A percentile compares a stretch with the other conserved stretches of the same genome.
Evolutionary conservation across 345 rosid genomes (phyloP).

Genomic region (Cardamine chenopodiifolia): DNA sequence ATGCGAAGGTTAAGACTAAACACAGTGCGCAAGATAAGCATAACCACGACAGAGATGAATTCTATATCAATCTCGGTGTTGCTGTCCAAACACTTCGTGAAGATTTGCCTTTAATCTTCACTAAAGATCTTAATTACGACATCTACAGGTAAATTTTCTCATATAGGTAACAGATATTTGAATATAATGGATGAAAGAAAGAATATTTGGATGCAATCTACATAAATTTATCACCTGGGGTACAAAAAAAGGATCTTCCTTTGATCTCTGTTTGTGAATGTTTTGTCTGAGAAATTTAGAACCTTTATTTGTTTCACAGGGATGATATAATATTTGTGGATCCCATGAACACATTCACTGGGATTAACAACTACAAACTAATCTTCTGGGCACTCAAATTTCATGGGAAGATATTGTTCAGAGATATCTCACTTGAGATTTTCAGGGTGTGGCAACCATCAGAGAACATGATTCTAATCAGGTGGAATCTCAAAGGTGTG

Average conservation of each 20-base stretch:
- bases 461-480: slow-evolving; percentile 82
- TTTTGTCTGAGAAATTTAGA: background rate
- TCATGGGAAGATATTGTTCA: slow-evolving; percentile 84
- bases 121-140: slow-evolving; percentile 82
- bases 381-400: slow-evolving; percentile 94
- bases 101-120: slow-evolving; percentile 78
- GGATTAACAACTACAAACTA: slow-evolving; percentile 80
- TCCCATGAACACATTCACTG: slow-evolving; percentile 79
- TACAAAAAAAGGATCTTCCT: slow-evolving; percentile 20
- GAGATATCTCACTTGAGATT: slow-evolving; percentile 80
- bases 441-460: slow-evolving; percentile 96
- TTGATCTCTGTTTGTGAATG: slow-evolving; percentile 28
- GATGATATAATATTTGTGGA: slow-evolving; percentile 85
- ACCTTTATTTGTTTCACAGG: slow-evolving; percentile 47
- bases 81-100: slow-evolving; percentile 95
- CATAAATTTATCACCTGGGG: slow-evolving; percentile 1
- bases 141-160: slow-evolving; percentile 72
- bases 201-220: slow-evolving; percentile 18
- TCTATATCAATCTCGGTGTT: slow-evolving; percentile 79
- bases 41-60: slow-evolving; percentile 65
- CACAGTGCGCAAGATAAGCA: slow-evolving; percentile 46
- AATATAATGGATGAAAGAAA: background rate
- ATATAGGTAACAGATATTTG: slow-evolving; percentile 28
- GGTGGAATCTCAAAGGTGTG: slow-evolving; percentile 91
- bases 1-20: slow-evolving; percentile 46